Base-by-base conservation (phyloP, 2,329 filamentous ascomycete genomes). In the Alternaria arbusti region DNA sequence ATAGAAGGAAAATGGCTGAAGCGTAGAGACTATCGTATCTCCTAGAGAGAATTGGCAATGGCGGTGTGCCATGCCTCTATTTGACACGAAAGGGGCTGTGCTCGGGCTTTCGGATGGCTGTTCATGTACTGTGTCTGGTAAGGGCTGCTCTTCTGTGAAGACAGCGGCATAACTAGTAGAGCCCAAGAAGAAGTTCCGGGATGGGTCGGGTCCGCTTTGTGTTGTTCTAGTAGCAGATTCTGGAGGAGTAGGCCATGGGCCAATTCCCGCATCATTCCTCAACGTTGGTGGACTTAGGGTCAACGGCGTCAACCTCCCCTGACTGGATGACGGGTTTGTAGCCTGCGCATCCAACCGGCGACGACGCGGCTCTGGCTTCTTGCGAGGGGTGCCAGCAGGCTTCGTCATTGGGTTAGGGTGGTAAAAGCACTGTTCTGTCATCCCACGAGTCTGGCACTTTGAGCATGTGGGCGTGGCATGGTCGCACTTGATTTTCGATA, bases 371-470 rank as follows among this genome's bases (percentile, higher is more conserved):
- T 77, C 75, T 26, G 73, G 72, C 47, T 74, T 76, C 59, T 77
- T 78, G n/a, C 76, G 75, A 54, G 76, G 75, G 9, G 75, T 77
- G 7, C 76, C 76, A 17, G 73, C 70, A 2, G 77, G 76, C 63
- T 77, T 77, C 46, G 76, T 79, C 77, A 79, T 78, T 4, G 77
- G 76, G 30, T 73, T 74, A 12, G 76, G 76, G 63, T 79, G 77
- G 45, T 77, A 79, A 62, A 75, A 79, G 63, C 77, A 79, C 73
- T 75, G 75, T 12, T 76, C 76, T 22, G 65, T 64, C 15, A 79
- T 74, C 15, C 77, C 75, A 50, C 77, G 75, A 22, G 68, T 61
- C 54, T 72, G 67, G 52, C 77, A 79, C 55, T 78, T 79, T 45
- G 70, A 65, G 60, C 77, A 79, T n/a, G 67, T 77, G 5, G 77